A percentile compares a stretch with the other conserved stretches of the same genome.
Evolutionary conservation across 1,284 basidiomycete genomes (phyloP).

Genomic region (Hemileia vastatrix): DNA sequence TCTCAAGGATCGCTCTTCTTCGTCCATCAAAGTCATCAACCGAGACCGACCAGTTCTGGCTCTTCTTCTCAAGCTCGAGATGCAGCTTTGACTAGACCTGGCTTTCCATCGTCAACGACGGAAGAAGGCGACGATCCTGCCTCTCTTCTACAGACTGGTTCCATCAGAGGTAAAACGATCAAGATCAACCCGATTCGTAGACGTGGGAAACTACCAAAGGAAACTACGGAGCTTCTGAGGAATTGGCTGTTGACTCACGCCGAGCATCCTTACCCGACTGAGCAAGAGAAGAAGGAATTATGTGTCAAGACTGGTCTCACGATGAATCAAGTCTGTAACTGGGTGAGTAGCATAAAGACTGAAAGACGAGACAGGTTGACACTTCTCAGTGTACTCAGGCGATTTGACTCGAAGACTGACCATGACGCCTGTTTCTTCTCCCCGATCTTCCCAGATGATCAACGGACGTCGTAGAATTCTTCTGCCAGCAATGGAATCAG

Average conservation of each 20-base stretch:
- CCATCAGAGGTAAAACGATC: no score
- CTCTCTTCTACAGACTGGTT: no score
- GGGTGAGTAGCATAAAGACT: neutral
- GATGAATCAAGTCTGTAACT: conserved; percentile 82
- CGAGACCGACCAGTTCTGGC: no score
- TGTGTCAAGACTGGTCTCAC: conserved; percentile 72
- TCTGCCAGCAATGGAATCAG: conserved; percentile 23
- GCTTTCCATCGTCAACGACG: no score
- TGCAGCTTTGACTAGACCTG: no score
- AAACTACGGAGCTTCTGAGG: conserved; percentile 76
- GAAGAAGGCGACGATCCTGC: no score
- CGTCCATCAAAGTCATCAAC: no score
- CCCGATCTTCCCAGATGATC: conserved; percentile 28
- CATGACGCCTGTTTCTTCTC: neutral
- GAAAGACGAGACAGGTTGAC: neutral
- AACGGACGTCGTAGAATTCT: conserved; percentile 38
- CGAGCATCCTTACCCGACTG: conserved; percentile 77
- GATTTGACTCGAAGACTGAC: neutral
- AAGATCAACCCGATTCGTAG: no score
- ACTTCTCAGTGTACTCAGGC: neutral
- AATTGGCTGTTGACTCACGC: conserved; percentile 81
- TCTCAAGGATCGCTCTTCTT: no score
- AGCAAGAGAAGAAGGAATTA: conserved; percentile 79
- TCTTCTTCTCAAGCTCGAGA: no score
- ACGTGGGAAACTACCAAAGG: conserved; percentile 76